Conservation (phyloP, 441 rosid genomes). For the Eruca vesicaria region DNA sequence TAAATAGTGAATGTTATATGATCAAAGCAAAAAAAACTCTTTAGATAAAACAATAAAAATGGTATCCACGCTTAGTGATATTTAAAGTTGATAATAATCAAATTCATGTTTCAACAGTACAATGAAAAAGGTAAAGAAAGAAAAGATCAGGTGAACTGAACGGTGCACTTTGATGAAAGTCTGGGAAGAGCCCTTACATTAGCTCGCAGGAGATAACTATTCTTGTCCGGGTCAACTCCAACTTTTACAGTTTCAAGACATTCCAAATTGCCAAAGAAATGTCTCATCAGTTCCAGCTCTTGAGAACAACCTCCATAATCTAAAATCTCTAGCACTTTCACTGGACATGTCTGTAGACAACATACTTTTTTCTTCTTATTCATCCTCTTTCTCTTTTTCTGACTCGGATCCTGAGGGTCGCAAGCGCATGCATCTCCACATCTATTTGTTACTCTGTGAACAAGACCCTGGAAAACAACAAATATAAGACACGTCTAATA, state of each 20-base stretch:
- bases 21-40: no score
- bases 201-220: neutral
- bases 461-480: neutral
- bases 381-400: neutral
- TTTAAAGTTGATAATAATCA: no score
- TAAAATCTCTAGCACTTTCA: neutral
- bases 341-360: neutral
- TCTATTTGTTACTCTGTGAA: neutral
- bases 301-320: neutral
- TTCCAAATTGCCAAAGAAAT: neutral
- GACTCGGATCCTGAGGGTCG: neutral
- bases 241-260: neutral
- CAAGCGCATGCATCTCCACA: neutral
- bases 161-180: neutral
- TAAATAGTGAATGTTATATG: no score
- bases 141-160: neutral
- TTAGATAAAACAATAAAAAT: no score
- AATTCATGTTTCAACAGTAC: neutral
- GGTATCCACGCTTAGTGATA: no score
- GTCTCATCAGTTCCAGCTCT: neutral
- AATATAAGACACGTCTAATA: neutral
- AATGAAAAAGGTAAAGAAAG: neutral
- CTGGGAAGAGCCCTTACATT: neutral
- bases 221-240: neutral
- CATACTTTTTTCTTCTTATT: neutral